Base-by-base conservation (phyloP, 257 asterid genomes). In the Orobanche coerulescens region DNA sequence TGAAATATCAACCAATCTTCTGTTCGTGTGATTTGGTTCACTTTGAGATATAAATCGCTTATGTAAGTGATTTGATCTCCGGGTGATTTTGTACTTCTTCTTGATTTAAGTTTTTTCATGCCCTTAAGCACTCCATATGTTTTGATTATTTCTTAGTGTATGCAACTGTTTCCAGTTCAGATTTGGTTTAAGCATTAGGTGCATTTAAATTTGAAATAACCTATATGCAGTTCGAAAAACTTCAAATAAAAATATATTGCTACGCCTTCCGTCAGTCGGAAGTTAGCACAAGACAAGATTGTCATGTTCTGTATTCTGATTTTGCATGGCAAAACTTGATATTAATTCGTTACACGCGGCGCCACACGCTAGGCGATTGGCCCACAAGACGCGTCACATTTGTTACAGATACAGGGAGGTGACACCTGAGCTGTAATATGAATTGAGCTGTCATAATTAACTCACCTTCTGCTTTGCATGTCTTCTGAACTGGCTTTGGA, bases 341-440 rank as follows among this genome's bases (percentile, higher is more conserved):
- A 64, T 28, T 23, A 47, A 40, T 37, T 31, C 44, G 39, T 36
- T 15, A 19, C 13, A 62, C 53, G 67, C 36, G 19, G 16, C 33
- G 20, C 57, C 46, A 24, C 9, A 14, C 40, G 9, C 36, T 40
- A 39, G 54, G 9, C n/a, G 13, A 6, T 6, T 2, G 72, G 67
- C 31, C 58, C 71, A 55, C 58, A 6, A 39, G 55, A 50, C 18
- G 31, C 47, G 40, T 48, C 36, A 64, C 43, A n/a, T 64, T 60
- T 13, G 65, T 66, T 40, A 55, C 57, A 15, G n/a, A 14, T 47
- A 64, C 71, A 52, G 70, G 26, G 61, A 22, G 67, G 75, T 30
- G 6, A 0, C 36, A 16, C 72, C 34, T 49, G 1, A 48, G 33
- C 44, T 43, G 64, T 40, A 51, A 68, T 66, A 56, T 59, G 68